Evolutionary conservation across 805 yeast genomes (phyloP).

Genomic region (Wickerhamomyces ciferrii): DNA sequence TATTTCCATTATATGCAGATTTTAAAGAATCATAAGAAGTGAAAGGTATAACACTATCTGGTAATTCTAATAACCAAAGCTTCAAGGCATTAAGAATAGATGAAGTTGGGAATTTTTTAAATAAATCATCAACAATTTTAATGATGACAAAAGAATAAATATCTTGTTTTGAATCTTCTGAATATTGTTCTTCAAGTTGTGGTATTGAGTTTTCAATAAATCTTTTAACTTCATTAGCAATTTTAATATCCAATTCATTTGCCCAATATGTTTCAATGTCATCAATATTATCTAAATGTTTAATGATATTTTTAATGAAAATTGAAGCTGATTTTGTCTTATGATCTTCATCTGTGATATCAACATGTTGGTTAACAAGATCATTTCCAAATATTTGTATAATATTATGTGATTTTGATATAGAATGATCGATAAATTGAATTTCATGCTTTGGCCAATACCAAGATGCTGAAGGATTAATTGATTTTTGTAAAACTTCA

Average conservation of each 20-base stretch:
- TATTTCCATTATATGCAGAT: constrained; percentile 6
- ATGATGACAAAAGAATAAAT: background rate
- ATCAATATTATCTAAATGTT: constrained; percentile 5
- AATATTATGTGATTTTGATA: background rate
- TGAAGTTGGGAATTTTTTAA: constrained; percentile 3
- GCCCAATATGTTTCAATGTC: constrained; percentile 8
- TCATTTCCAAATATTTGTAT: constrained; percentile 17
- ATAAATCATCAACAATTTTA: constrained; percentile 6
- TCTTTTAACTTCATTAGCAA: constrained; percentile 13
- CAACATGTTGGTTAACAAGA: constrained; percentile 11
- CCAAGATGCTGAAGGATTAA: constrained; percentile 12
- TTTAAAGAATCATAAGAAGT: constrained; percentile 20
- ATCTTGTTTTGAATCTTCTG: background rate
- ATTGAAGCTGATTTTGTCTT: constrained; percentile 15
- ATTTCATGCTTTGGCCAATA: constrained; percentile 20
- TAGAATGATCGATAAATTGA: constrained; percentile 6
- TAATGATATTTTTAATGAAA: constrained; percentile 7
- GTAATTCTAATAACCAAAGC: constrained; percentile 52
- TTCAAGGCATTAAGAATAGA: constrained; percentile 38
- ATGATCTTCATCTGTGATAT: constrained; percentile 3
- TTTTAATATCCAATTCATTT: constrained; percentile 10
- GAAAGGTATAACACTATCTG: constrained; percentile 49
- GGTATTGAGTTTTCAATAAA: background rate
- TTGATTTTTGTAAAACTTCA: constrained; percentile 6
- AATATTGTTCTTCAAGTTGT: background rate